Conservation (phyloP, 139 green algal species). For the Micractinium conductrix region DNA sequence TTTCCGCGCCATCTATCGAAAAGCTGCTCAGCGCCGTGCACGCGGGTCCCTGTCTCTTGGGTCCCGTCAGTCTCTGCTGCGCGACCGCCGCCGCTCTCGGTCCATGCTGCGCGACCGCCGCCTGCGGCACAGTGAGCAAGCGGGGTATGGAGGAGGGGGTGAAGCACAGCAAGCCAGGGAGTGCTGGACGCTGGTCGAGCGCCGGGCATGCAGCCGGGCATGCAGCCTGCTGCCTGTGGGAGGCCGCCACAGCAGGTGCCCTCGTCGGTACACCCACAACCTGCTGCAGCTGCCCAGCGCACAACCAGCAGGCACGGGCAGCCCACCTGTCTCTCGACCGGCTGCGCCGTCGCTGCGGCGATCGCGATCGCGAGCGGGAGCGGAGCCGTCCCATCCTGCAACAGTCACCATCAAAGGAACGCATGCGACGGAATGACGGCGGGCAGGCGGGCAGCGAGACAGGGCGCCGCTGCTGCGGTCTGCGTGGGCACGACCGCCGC, state of each 20-base stretch:
- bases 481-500: too few relatives aligned
- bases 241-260: not conserved
- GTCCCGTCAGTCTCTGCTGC: conserved; percentile 2
- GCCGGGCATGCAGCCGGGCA: not conserved
- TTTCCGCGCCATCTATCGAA: not conserved
- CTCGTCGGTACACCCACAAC: not conserved
- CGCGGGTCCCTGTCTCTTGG: not conserved
- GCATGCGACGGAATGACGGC: too few relatives aligned
- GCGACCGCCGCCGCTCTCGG: conserved; percentile 5
- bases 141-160: not conserved
- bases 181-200: too few relatives aligned
- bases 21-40: not conserved
- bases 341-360: conserved; percentile 13
- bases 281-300: not conserved
- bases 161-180: too few relatives aligned
- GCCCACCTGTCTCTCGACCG: not conserved
- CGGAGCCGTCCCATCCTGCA: not conserved
- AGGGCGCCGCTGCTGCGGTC: too few relatives aligned
- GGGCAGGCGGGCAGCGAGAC: too few relatives aligned
- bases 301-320: too few relatives aligned
- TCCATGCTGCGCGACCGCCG: not conserved
- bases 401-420: too few relatives aligned
- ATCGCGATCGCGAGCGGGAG: conserved; percentile 17
- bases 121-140: not conserved
- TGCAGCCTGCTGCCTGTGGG: too few relatives aligned